A percentile compares a stretch with the other conserved stretches of the same genome.
These are phyloP conservation scores for Daedalea quercina DNA, from an alignment of 768 basidiomycete genomes.

Conservation along the genomic window DNA sequence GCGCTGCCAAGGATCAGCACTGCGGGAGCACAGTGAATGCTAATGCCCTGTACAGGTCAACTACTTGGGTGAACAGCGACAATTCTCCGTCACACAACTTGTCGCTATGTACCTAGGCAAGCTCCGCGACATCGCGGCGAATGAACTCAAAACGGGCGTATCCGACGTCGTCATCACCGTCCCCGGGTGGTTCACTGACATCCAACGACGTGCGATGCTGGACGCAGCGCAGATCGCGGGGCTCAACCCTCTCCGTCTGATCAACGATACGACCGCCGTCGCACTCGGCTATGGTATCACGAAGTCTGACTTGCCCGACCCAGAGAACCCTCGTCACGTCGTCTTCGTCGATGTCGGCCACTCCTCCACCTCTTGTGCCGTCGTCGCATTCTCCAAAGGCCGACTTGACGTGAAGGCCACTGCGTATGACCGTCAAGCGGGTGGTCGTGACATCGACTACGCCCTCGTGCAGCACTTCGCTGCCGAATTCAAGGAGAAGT, in stretches of 20 bases:
- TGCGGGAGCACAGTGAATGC: too few relatives aligned
- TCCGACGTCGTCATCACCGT: slow-evolving; percentile 94
- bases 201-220: slow-evolving; percentile 83
- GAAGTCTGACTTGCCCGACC: slow-evolving; percentile 89
- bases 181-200: slow-evolving; percentile 95
- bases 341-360: slow-evolving; percentile 96
- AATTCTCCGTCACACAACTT: slow-evolving; percentile 86
- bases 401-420: slow-evolving; percentile 82
- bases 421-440: slow-evolving; percentile 89
- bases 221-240: slow-evolving; percentile 88
- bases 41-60: slow-evolving; percentile 50
- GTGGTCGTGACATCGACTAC: slow-evolving; percentile 94
- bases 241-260: slow-evolving; percentile 86
- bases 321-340: slow-evolving; percentile 78
- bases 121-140: slow-evolving; percentile 78
- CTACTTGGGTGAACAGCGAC: slow-evolving; percentile 75
- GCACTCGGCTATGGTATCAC: slow-evolving; percentile 99
- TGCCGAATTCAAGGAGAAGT: slow-evolving; percentile 89
- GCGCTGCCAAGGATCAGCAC: too few relatives aligned
- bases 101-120: slow-evolving; percentile 88
- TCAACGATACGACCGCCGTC: slow-evolving; percentile 94
- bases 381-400: slow-evolving; percentile 93
- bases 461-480: slow-evolving; percentile 88
- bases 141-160: slow-evolving; percentile 81
- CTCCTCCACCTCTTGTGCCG: slow-evolving; percentile 78